phyloP scores from a whole-genome alignment of 2,329 filamentous ascomycete species.

The Boeremia exigua region DNA sequence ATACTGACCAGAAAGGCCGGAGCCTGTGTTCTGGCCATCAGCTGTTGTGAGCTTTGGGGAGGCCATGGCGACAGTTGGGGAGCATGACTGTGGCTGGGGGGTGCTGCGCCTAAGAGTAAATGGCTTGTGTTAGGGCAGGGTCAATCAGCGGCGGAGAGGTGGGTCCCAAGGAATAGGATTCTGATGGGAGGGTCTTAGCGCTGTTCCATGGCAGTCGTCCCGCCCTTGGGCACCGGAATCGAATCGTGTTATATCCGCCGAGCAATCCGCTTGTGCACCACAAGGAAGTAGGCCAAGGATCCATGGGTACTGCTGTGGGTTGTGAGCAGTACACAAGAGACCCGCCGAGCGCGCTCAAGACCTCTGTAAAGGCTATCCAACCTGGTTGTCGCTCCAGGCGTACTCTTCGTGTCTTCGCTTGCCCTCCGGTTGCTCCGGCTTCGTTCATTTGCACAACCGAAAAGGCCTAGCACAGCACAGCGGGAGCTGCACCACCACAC shows the following conservation, averaged over 20 bases:
- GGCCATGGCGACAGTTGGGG: slow-evolving; percentile 45
- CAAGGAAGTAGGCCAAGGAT: slow-evolving; percentile 16
- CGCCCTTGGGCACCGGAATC: slow-evolving; percentile 35
- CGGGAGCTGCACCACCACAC: slow-evolving; percentile 34
- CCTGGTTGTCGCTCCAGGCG: not conserved
- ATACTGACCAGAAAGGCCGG: slow-evolving; percentile 34
- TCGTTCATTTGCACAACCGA: slow-evolving; percentile 24
- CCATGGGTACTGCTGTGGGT: slow-evolving; percentile 1
- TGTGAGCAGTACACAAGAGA: slow-evolving; percentile 1
- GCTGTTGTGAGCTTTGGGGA: slow-evolving; percentile 41
- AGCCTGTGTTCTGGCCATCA: slow-evolving; percentile 40
- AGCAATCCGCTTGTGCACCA: slow-evolving; percentile 33
- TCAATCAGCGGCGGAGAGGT: slow-evolving; percentile 37
- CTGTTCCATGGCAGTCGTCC: slow-evolving; percentile 28
- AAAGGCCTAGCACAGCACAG: slow-evolving; percentile 20
- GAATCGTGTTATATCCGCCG: slow-evolving; percentile 36
- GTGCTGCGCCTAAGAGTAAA: slow-evolving; percentile 42
- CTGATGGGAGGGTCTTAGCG: slow-evolving; percentile 38
- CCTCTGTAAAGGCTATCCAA: not conserved
- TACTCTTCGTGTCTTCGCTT: slow-evolving; percentile 9
- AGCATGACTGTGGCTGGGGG: slow-evolving; percentile 40
- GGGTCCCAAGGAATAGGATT: slow-evolving; percentile 40
- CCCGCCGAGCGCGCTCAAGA: not conserved
- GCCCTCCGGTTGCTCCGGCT: slow-evolving; percentile 16
- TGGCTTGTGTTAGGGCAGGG: slow-evolving; percentile 33